Percentiles rank a stretch among this genome's conserved stretches.
phyloP scores from a whole-genome alignment of 805 yeast genomes.

The Ogataea glucozyma region DNA sequence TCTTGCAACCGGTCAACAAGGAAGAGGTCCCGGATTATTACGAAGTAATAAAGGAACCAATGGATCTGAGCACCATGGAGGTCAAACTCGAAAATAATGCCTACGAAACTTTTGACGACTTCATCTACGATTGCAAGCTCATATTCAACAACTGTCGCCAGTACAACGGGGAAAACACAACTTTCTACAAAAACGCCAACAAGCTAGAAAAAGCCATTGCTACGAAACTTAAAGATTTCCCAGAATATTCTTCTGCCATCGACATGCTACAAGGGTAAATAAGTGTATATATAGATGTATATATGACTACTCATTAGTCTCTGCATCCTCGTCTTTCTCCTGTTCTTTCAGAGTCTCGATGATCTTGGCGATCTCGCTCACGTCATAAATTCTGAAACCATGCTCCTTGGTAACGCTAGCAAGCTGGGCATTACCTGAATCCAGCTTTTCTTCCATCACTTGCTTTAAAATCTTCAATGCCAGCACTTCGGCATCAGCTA shows the following conservation, averaged over 20 bases:
- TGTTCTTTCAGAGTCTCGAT: constrained; percentile 76
- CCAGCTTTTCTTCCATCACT: constrained; percentile 98
- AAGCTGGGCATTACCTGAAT: constrained; percentile 91
- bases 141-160: constrained; percentile 89
- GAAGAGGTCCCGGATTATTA: constrained; percentile 97
- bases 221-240: constrained; percentile 80
- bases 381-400: constrained; percentile 84
- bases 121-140: constrained; percentile 82
- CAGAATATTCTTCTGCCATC: constrained; percentile 83
- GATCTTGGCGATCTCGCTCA: constrained; percentile 78
- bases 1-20: constrained; percentile 85
- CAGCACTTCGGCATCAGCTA: constrained; percentile 89
- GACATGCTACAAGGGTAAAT: constrained; percentile 43
- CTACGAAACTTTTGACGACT: constrained; percentile 88
- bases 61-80: constrained; percentile 97
- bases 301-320: constrained; percentile 2
- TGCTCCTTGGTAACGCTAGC: constrained; percentile 85
- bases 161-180: constrained; percentile 91
- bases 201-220: constrained; percentile 89
- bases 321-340: constrained; percentile 47
- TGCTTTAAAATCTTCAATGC: constrained; percentile 89
- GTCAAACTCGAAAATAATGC: constrained; percentile 87
- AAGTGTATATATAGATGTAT: too few relatives aligned
- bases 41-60: constrained; percentile 94
- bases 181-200: constrained; percentile 92